phyloP scores from a whole-genome alignment of 1,284 basidiomycete genomes.

The Cryptococcus maquisensis region DNA sequence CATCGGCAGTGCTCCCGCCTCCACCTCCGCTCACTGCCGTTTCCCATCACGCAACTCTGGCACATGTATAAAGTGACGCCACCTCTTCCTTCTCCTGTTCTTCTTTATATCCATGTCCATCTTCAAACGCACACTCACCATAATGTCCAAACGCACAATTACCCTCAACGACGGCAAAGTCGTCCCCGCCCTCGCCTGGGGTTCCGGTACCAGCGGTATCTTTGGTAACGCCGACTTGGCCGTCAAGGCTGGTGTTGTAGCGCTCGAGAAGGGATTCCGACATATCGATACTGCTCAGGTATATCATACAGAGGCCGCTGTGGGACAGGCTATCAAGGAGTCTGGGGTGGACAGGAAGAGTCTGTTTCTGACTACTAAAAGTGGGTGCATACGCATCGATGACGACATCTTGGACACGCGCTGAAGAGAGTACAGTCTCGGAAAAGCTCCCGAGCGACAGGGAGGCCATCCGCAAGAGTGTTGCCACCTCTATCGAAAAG shows the following conservation, averaged over 20 bases:
- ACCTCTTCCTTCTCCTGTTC: neutral
- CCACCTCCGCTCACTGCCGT: neutral
- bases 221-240: constrained; percentile 2
- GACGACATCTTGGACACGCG: neutral
- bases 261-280: constrained; percentile 38
- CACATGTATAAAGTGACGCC: neutral
- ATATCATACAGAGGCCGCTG: constrained; percentile 48
- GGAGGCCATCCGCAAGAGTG: constrained; percentile 3
- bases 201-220: constrained; percentile 17
- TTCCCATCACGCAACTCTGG: neutral
- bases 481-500: constrained; percentile 13
- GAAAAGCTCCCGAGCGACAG: neutral
- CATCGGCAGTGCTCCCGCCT: neutral
- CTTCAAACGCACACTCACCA: neutral
- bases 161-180: constrained; percentile 31
- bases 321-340: constrained; percentile 48
- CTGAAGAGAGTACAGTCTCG: neutral
- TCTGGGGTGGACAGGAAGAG: constrained; percentile 49
- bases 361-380: constrained; percentile 56
- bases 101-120: neutral
- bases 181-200: constrained; percentile 39
- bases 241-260: constrained; percentile 8
- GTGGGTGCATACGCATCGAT: constrained; percentile 13
- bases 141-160: constrained; percentile 18
- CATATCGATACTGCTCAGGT: constrained; percentile 45